Evolutionary conservation across 495 filamentous ascomycete genomes (phyloP), one percentile per base, ranked within the genome.

Genomic region (Penicillium tannophilum): DNA sequence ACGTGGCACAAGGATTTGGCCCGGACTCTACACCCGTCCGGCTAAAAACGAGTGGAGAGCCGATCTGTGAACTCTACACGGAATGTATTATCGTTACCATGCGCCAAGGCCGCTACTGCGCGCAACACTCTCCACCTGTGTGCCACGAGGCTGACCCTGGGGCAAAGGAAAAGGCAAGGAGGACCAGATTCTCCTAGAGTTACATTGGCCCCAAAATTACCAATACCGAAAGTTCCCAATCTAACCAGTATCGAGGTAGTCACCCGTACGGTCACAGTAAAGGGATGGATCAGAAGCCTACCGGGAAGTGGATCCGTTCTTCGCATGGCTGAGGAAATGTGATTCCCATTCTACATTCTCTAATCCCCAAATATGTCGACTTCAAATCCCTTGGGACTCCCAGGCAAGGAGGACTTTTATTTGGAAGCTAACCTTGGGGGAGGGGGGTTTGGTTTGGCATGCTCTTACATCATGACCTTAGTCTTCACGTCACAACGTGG

Each of bases 101-200:
- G 53, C 26, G 53, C 53, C 53, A 55, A 55, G 53, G 6, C 53
- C 52, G 12, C 52, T 52, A 41, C 49, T 54, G 52, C 52, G 52
- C 23, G 52, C 52, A 54, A 54, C 36, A 35, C 49, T 45, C 46
- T 43, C 57, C 41, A 54, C 50, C 35, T 42, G 52, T 39, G 51
- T 54, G 57, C 57, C 57, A 59, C 57, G 57, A 59, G 57, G 57
- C 57, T 42, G 44, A 53, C 52, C 52, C 49, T 41, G 52, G 52
- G 50, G 50, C 31, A 52, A 52, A 30, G 45, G 24, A 28, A 49
- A 49, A 49, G 26, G 53, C 42, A 47, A 55, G 42, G 53, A 31
- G 10, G 52, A 30, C 23, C 8, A 46, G 42, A 45, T 30, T 23
- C 17, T 41, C 39, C 14, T 19, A 55, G 54, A 50, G 55, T 58